A percentile compares a stretch with the other conserved stretches of the same genome.
phyloP scores from a whole-genome alignment of 768 basidiomycete species.

The Pleurotus pulmonarius region DNA sequence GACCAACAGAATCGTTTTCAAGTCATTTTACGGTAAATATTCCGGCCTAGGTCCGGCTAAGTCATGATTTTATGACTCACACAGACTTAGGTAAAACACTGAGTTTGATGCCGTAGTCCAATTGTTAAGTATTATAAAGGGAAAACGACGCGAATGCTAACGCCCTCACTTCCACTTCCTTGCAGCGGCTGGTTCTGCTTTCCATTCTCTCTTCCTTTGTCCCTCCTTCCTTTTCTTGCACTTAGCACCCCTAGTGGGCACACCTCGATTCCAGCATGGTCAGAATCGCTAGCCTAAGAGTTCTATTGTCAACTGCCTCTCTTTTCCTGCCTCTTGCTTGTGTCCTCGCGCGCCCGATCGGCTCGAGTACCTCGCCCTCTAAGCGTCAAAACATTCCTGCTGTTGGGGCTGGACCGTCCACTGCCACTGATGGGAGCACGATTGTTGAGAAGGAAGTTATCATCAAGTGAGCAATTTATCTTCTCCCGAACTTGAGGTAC shows the following conservation, averaged over 20 bases:
- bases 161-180: not conserved
- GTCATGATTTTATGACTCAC: no score
- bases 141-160: no score
- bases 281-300: not conserved
- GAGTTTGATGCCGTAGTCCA: not conserved
- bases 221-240: not conserved
- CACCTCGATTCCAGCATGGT: not conserved
- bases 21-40: no score
- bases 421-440: slow-evolving; percentile 21
- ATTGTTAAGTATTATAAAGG: not conserved
- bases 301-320: not conserved
- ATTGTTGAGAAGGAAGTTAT: slow-evolving; percentile 22
- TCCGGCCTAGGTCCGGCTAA: no score
- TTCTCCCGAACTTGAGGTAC: no score
- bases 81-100: no score
- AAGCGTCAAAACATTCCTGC: slow-evolving; percentile 10
- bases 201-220: not conserved
- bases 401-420: slow-evolving; percentile 11
- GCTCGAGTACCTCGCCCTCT: not conserved
- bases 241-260: not conserved
- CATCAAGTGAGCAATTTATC: slow-evolving; percentile 17
- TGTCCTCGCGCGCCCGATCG: not conserved
- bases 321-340: not conserved
- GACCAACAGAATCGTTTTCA: no score
- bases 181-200: not conserved